phyloP scores from a whole-genome alignment of 148 eudicot species.

The Dysphania ambrosioides region DNA sequence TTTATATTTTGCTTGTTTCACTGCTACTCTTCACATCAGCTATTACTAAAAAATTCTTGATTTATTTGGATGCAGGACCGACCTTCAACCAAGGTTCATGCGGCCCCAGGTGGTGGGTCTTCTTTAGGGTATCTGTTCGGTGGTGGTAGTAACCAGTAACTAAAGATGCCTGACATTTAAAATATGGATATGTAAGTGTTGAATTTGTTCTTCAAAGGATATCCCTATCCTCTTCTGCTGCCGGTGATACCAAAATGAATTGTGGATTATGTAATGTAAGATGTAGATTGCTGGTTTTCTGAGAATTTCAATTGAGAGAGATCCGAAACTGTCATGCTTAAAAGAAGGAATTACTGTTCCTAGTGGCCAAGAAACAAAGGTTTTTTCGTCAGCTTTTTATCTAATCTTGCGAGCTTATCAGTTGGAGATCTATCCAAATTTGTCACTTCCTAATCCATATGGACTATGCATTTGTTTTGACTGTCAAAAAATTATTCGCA shows the following conservation, averaged over 20 bases:
- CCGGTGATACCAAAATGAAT: constrained; percentile 11
- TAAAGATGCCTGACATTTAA: constrained; percentile 10
- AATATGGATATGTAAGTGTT: constrained; percentile 19
- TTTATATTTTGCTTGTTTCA: neutral
- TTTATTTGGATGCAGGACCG: constrained; percentile 47
- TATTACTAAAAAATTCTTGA: neutral
- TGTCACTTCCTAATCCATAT: no score
- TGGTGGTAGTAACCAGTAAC: constrained; percentile 21
- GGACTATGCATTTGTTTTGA: no score
- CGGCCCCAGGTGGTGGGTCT: constrained; percentile 36
- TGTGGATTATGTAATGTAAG: constrained; percentile 24
- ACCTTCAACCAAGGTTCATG: constrained; percentile 46
- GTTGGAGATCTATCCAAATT: no score
- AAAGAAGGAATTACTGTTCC: constrained; percentile 7
- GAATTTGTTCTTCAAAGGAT: constrained; percentile 10
- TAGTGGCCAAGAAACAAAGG: constrained; percentile 18
- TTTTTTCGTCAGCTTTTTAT: no score
- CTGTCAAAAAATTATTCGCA: no score
- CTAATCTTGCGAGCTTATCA: no score
- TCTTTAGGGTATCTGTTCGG: constrained; percentile 33
- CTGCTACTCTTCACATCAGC: neutral
- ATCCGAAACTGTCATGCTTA: constrained; percentile 18
- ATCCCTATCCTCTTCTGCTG: constrained; percentile 16
- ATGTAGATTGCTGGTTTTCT: constrained; percentile 24
- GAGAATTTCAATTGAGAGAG: constrained; percentile 1